Conservation (phyloP, 2,329 filamentous ascomycete species). For the Colletotrichum limetticola region DNA sequence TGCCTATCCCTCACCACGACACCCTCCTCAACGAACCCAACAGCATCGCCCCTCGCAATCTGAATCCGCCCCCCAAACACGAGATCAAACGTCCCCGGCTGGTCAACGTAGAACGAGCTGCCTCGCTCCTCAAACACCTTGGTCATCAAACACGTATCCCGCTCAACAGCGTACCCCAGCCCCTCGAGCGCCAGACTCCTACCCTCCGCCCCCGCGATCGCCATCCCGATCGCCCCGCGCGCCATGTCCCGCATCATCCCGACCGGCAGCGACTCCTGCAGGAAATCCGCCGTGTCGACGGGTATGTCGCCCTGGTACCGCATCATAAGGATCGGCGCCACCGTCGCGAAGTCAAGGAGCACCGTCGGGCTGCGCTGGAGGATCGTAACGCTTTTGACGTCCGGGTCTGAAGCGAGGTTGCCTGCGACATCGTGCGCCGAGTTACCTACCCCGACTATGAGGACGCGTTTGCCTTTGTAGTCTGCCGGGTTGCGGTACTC, state of each 20-base stretch:
- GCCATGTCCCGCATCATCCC: constrained; percentile 58
- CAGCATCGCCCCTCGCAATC: constrained; percentile 42
- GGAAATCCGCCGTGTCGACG: constrained; percentile 61
- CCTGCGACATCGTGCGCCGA: constrained; percentile 62
- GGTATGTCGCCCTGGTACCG: constrained; percentile 50
- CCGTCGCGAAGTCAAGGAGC: constrained; percentile 54
- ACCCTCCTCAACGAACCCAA: constrained; percentile 42
- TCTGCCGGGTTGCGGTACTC: constrained; percentile 50
- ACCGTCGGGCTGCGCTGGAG: constrained; percentile 63
- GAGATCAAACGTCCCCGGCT: constrained; percentile 44
- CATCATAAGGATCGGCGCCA: constrained; percentile 51
- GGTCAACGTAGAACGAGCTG: constrained; percentile 49
- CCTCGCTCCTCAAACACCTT: constrained; percentile 9
- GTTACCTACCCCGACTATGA: constrained; percentile 61
- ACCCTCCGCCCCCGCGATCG: constrained; percentile 50
- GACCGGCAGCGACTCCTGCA: constrained; percentile 55
- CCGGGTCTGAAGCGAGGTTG: constrained; percentile 56
- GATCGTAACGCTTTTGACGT: constrained; percentile 59
- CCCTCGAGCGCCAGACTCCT: constrained; percentile 55
- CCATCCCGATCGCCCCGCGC: constrained; percentile 50
- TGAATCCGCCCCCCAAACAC: constrained; percentile 53
- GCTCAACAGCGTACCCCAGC: constrained; percentile 51
- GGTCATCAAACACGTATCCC: background rate
- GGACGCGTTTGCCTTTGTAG: constrained; percentile 49
- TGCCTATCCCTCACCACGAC: constrained; percentile 42